Conservation (phyloP, 78 protist genomes). For the Diacronema lutheri region DNA sequence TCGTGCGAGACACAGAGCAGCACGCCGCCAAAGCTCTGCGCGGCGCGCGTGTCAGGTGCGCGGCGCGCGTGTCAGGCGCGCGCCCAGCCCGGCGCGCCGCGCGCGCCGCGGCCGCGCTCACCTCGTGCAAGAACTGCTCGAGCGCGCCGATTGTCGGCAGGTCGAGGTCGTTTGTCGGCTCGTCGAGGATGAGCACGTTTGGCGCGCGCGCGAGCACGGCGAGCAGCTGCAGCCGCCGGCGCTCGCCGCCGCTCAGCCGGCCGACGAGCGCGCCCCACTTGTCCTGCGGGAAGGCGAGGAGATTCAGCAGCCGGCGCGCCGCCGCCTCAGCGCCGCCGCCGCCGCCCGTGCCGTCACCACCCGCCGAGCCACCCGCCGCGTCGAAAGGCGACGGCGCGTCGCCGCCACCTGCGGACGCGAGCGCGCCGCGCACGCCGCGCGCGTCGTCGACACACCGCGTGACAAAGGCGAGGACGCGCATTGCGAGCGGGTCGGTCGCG, state of each 20-base stretch:
- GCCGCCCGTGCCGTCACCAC: too few species aligned
- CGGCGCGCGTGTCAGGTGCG: background rate
- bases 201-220: slow-evolving; percentile 3
- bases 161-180: slow-evolving; percentile 35
- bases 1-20: slow-evolving; percentile 39
- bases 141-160: background rate
- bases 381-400: too few species aligned
- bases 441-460: background rate
- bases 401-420: too few species aligned
- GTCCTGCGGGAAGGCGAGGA: background rate
- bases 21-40: slow-evolving; percentile 15
- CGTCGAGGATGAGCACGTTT: slow-evolving; percentile 18
- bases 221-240: slow-evolving; percentile 37
- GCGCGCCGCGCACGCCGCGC: too few species aligned
- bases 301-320: background rate
- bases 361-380: too few species aligned
- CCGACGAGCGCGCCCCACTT: background rate
- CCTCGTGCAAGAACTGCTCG: background rate
- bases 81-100: too few species aligned
- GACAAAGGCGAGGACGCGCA: background rate
- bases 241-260: slow-evolving; percentile 18
- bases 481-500: too few species aligned
- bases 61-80: background rate
- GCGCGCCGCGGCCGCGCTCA: too few species aligned
- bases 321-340: too few species aligned